Evolutionary conservation across 2,329 filamentous ascomycete species (phyloP).

Genomic region (Colletotrichum sp.): DNA sequence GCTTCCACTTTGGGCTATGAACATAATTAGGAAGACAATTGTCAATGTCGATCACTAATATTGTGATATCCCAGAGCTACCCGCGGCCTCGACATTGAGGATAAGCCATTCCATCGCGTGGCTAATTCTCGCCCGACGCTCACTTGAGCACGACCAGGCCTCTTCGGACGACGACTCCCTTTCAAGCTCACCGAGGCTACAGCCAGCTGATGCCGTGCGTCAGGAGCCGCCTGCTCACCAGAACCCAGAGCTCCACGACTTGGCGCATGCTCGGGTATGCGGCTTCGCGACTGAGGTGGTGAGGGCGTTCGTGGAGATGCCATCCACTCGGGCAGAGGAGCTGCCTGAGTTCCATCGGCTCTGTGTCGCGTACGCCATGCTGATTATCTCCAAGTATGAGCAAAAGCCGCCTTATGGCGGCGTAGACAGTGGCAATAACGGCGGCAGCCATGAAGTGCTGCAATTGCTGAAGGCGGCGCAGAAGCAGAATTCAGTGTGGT

Average conservation of each 20-base stretch:
- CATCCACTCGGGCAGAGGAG: constrained; percentile 13
- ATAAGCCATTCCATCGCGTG: constrained; percentile 38
- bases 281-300: constrained; percentile 15
- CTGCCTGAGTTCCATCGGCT: constrained; percentile 17
- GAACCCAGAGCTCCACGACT: neutral
- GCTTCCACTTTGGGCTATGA: neutral
- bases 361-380: constrained; percentile 19
- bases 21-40: neutral
- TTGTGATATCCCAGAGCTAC: constrained; percentile 26
- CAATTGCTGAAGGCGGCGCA: constrained; percentile 7
- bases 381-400: constrained; percentile 18
- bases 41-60: neutral
- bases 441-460: constrained; percentile 6
- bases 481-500: constrained; percentile 7
- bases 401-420: neutral
- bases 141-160: constrained; percentile 14
- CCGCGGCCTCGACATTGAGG: constrained; percentile 36
- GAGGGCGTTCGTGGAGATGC: constrained; percentile 16
- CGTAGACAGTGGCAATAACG: neutral
- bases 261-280: constrained; percentile 9
- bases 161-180: constrained; percentile 15
- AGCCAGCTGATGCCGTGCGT: neutral
- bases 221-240: neutral
- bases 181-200: constrained; percentile 8
- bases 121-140: constrained; percentile 31